Conservation (phyloP, 352 stramenopile genomes). For the Pilasporangium apinafurcum region DNA sequence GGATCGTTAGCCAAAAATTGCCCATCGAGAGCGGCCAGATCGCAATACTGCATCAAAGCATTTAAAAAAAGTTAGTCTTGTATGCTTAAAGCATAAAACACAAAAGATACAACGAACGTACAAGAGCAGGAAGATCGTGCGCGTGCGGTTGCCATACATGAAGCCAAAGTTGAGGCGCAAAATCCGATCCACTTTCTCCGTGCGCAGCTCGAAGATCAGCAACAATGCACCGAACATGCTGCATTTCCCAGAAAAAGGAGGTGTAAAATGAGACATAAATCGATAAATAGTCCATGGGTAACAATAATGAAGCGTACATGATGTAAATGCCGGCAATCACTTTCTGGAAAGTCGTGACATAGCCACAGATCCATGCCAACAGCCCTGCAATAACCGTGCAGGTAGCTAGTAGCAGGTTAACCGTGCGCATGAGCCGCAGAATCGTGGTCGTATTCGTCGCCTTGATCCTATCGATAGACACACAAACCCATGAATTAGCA, state of each 20-base stretch:
- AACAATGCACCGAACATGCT: slow-evolving; percentile 78
- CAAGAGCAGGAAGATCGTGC: slow-evolving; percentile 86
- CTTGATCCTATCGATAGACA: too few species aligned
- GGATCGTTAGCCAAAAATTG: slow-evolving; percentile 86
- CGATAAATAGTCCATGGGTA: too few species aligned
- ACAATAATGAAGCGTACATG: slow-evolving; percentile 45
- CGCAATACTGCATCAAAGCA: slow-evolving; percentile 43
- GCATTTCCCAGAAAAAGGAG: slow-evolving; percentile 4
- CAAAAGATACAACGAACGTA: slow-evolving; percentile 21
- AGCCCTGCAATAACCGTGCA: slow-evolving; percentile 63
- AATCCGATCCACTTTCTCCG: slow-evolving; percentile 70
- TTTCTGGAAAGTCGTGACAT: slow-evolving; percentile 73
- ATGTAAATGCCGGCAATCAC: slow-evolving; percentile 85
- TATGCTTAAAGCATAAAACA: neutral
- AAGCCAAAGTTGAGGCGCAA: slow-evolving; percentile 86
- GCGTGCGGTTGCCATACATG: slow-evolving; percentile 88
- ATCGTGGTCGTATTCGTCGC: slow-evolving; percentile 79
- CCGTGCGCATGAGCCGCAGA: slow-evolving; percentile 65
- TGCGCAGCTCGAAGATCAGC: slow-evolving; percentile 80
- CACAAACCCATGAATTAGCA: too few species aligned
- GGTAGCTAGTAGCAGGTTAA: slow-evolving; percentile 74
- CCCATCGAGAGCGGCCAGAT: slow-evolving; percentile 88
- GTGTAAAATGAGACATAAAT: neutral
- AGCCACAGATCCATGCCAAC: slow-evolving; percentile 74
- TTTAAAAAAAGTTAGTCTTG: neutral